Base-by-base conservation (phyloP, 257 asterid genomes). In the Solanum medicagineum region DNA sequence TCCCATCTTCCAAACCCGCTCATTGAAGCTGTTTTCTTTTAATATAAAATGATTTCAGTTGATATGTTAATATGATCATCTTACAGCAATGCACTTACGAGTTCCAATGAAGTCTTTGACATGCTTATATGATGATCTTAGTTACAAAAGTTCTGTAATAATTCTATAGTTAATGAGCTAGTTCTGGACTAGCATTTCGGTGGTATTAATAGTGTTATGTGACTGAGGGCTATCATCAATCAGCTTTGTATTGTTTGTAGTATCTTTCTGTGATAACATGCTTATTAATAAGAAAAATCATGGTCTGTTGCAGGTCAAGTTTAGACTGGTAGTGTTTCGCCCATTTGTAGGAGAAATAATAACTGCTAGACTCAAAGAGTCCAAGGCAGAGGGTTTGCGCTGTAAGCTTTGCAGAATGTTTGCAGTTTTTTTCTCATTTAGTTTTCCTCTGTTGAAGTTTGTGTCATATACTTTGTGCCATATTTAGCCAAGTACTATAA, bases 281-380 rank as follows among this genome's bases (percentile, higher is more conserved):
- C 56, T 74, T 14, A 60, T 69, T 86, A 29, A 83, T 66, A 70
- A 45, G 49, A 42, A 40, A 17, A 19, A 13, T 57, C 73, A 32
- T 85, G 55, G 73, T 88, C 42, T 88, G 83, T 81, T 89, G 85
- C 94, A 94, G 99, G 97, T 94, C 86, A 91, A 70, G 86, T 96
- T 96, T 90, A 93, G 97, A 84, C 66, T 96, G 89, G 90, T 95
- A 54, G 90, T 95, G 91, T 96, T 96, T 90, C 94, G 98, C 81
- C 98, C 98, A 45, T 96, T 87, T 87, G 94, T 87, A 71, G 99
- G 99, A 84, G 97, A 96, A 88, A 91, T 96, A 84, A 93, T 96
- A 86, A 87, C 91, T 10, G 98, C 94, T 57, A 93, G 87, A 47
- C 93, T 96, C 13, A 91, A 87, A 87, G 97, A 93, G 85, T 96